Evolutionary conservation across 2,329 filamentous ascomycete genomes (phyloP).

Genomic region (Teratosphaeriaceae sp.): DNA sequence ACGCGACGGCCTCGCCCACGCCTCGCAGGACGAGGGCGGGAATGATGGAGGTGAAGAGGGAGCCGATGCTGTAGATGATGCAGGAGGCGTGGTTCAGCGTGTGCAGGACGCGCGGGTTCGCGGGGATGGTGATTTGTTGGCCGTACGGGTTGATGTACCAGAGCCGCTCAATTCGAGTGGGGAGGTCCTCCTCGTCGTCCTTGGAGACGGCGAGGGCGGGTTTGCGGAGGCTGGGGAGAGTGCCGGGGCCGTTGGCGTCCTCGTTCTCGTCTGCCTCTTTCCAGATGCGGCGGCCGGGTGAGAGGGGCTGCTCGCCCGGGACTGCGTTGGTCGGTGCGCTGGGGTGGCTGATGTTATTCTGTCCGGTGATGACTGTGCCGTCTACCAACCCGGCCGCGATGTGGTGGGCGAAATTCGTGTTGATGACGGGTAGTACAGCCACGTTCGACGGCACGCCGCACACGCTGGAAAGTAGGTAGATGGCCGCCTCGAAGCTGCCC

Average conservation of each 20-base stretch:
- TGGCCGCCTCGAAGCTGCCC: slow-evolving; percentile 84
- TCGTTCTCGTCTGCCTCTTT: slow-evolving; percentile 52
- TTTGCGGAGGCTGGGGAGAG: slow-evolving; percentile 69
- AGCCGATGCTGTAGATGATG: slow-evolving; percentile 90
- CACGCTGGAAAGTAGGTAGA: slow-evolving; percentile 81
- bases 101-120: slow-evolving; percentile 72
- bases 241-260: slow-evolving; percentile 75
- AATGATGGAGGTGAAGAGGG: slow-evolving; percentile 81
- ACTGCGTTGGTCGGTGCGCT: slow-evolving; percentile 52
- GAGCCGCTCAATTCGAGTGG: slow-evolving; percentile 69
- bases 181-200: slow-evolving; percentile 63
- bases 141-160: slow-evolving; percentile 99
- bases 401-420: slow-evolving; percentile 92
- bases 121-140: slow-evolving; percentile 82
- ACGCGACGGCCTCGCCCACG: slow-evolving; percentile 57
- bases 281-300: slow-evolving; percentile 19
- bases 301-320: slow-evolving; percentile 11
- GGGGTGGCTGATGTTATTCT: slow-evolving; percentile 88
- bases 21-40: slow-evolving; percentile 74
- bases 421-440: slow-evolving; percentile 80
- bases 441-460: slow-evolving; percentile 74
- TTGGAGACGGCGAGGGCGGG: slow-evolving; percentile 82
- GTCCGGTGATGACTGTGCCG: slow-evolving; percentile 74
- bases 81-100: slow-evolving; percentile 59
- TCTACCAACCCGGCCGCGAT: slow-evolving; percentile 77